Evolutionary conservation across 495 filamentous ascomycete species (phyloP), one percentile per base, ranked within the genome.

Genomic region (Aspergillus sclerotiicarbonarius): DNA sequence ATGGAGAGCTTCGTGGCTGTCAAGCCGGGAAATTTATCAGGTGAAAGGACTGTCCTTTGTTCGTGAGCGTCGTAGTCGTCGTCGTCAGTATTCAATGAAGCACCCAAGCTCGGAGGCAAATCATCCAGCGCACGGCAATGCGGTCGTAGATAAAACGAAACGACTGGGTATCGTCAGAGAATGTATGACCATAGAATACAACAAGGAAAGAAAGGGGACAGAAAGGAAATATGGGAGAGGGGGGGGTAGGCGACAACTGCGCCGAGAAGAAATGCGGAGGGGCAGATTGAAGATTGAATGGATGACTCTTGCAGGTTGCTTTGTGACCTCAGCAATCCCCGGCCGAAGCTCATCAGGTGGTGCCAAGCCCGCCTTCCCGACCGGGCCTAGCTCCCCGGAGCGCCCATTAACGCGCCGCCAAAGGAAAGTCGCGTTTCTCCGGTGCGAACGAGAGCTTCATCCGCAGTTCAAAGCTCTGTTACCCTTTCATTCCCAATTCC

Each of bases 331-430:
- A 51, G 44, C 33, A 39, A 13, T 12, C 20, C 19, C 53, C 51
- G 50, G 44, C 53, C 41, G 35, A 21, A 48, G 21, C 39, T 39
- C 51, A 45, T 16, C 54, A 58, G 45, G 16, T 63, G 55, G 41
- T 58, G 68, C 70, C 67, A 68, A 72, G 71, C 10, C 56, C 33
- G 13, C 39, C 41, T 12, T 15, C 62, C 67, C 0, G 45, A 35
- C 55, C 30, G 1, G 69, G 69, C 8, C 52, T 75, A 76, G 74
- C 15, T 46, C 30, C 41, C 13, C 15, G 29, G 44, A 56, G 46
- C 57, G 64, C 65, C 62, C 67, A 76, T 76, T 76, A 74, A 76
- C 73, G 73, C 73, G 73, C 57, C 58, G 60, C 47, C 62, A 56
- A 56, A 46, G 49, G 47, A 53, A 56, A 59, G 65, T 72, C 63